phyloP scores from a whole-genome alignment of 2,329 filamentous ascomycete genomes.

The Cladosporium sp. region DNA sequence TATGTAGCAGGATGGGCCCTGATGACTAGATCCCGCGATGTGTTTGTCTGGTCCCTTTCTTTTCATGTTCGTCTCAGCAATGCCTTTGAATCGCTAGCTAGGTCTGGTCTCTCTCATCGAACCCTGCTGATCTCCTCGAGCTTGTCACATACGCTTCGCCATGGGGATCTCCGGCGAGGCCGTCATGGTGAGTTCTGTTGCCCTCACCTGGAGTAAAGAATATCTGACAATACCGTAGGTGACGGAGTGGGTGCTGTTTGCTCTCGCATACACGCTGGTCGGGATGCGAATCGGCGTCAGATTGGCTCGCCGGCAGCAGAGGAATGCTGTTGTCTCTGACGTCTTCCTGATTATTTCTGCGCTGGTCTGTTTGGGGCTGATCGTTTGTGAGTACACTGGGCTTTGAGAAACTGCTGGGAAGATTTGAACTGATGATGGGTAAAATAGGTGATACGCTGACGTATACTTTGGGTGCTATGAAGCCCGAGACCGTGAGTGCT shows the following conservation, averaged over 20 bases:
- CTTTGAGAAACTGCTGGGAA: no score
- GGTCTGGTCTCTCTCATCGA: not conserved
- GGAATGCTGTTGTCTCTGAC: not conserved
- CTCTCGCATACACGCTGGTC: slow-evolving; percentile 3
- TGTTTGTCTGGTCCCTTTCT: not conserved
- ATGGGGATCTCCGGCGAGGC: slow-evolving; percentile 8
- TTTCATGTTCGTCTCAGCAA: not conserved
- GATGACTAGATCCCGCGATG: not conserved
- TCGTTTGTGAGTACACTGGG: not conserved
- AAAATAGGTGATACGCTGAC: slow-evolving; percentile 2
- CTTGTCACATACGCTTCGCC: not conserved
- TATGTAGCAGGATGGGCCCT: not conserved
- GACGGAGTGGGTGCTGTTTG: not conserved
- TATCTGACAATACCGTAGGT: not conserved
- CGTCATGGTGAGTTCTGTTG: not conserved
- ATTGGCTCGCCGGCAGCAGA: not conserved
- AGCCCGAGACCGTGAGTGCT: not conserved
- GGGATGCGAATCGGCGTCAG: not conserved
- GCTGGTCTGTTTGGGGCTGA: not conserved
- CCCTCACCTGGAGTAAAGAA: not conserved
- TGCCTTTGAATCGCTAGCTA: not conserved
- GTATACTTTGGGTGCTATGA: slow-evolving; percentile 4
- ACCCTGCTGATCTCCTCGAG: not conserved
- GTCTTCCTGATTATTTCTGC: slow-evolving; percentile 1
- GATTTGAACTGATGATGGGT: not conserved